phyloP scores from a whole-genome alignment of 768 basidiomycete genomes.

The Daedaleopsis nitida region DNA sequence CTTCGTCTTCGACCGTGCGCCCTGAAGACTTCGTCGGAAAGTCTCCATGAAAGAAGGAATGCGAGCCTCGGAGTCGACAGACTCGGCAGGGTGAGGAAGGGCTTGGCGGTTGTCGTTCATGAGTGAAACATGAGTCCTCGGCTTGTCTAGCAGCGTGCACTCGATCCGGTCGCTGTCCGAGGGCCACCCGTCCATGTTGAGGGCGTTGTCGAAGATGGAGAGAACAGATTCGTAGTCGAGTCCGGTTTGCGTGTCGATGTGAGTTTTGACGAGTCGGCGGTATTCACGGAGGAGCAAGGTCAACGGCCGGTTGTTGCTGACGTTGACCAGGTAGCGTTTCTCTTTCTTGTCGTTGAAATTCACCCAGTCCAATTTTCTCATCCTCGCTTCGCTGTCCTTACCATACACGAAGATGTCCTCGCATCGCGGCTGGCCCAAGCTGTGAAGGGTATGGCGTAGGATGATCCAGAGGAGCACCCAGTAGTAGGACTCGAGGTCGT shows the following conservation, averaged over 20 bases:
- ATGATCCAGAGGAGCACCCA: slow-evolving; percentile 17
- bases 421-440: not conserved
- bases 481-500: slow-evolving; percentile 22
- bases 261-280: not conserved
- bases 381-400: not conserved
- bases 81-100: too few relatives aligned
- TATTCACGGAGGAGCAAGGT: not conserved
- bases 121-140: too few relatives aligned
- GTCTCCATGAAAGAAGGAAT: too few relatives aligned
- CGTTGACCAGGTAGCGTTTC: too few relatives aligned
- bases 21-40: too few relatives aligned
- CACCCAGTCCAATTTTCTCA: not conserved
- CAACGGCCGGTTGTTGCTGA: not conserved
- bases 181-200: not conserved
- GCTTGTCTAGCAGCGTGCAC: not conserved
- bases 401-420: not conserved
- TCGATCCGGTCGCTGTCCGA: not conserved
- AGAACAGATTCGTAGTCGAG: not conserved
- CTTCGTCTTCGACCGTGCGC: too few relatives aligned
- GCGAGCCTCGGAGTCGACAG: too few relatives aligned
- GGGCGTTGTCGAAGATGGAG: not conserved
- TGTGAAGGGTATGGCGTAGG: slow-evolving; percentile 7
- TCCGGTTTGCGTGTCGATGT: not conserved
- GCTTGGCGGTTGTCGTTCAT: too few relatives aligned
- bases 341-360: too few relatives aligned